Base-by-base conservation (phyloP, 2,329 filamentous ascomycete genomes). In the Xylariales sp. region DNA sequence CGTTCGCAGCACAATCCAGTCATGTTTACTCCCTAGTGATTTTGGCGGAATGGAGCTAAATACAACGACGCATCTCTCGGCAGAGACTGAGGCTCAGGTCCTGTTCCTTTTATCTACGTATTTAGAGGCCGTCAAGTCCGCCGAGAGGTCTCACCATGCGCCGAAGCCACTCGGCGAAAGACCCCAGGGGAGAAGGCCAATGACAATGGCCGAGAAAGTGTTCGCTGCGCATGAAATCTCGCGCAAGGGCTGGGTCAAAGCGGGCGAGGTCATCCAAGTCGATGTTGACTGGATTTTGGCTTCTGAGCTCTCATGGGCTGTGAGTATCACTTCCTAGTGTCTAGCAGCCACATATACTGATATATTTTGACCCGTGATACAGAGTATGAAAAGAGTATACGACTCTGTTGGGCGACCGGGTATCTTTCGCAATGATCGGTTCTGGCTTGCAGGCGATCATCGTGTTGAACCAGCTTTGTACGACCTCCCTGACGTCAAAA, bases 371-470 rank as follows among this genome's bases (percentile, higher is more conserved):
- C 4, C 28, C 39, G 30, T 48, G 30, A 5, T 36, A 23, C 23
- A 30, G 63, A 77, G 79, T 48, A 84, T 84, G 82, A 76, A 80
- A 39, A 73, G 73, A 46, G 81, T 79, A 3, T 82, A 83, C 69
- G 74, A 81, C 4, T 60, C 73, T 3, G 71, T 85, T 7, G 80
- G 81, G 3, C 69, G 74, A 12, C 81, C 82, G 0, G 78, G 80
- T 3, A 81, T 83, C n/a, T 84, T 80, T 65, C 81, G 84, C 8
- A 86, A 85, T 60, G 83, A 85, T 68, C 75, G 83, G 0, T 81
- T 86, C 69, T 85, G 83, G 84, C 77, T 86, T 5, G 83, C 83
- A 0, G 81, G 81, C 1, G 84, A 85, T 70, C 83, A 85, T 68
- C 78, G 81, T 3, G 82, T 85, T 3, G 82, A 85, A 60, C 83